Evolutionary conservation across 2,329 filamentous ascomycete species (phyloP).

Genomic region (Xylariaceae sp.): DNA sequence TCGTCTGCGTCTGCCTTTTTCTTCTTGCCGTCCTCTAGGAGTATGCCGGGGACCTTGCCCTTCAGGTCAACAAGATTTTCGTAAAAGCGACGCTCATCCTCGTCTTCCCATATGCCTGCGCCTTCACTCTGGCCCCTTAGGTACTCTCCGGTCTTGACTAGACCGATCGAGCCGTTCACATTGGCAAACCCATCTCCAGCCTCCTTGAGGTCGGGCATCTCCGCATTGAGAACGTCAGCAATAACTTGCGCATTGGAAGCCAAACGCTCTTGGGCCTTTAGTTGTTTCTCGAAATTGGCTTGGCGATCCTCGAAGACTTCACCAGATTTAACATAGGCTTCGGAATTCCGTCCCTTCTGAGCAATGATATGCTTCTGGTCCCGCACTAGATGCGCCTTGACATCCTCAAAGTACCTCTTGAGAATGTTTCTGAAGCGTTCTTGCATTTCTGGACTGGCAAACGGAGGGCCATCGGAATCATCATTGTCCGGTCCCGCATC

Average conservation of each 20-base stretch:
- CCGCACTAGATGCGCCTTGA: constrained; percentile 80
- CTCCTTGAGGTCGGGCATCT: constrained; percentile 91
- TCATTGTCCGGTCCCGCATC: constrained; percentile 46
- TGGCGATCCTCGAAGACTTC: constrained; percentile 98
- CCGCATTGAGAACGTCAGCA: constrained; percentile 78
- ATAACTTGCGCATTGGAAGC: constrained; percentile 85
- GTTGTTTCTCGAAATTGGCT: constrained; percentile 87
- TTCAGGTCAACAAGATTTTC: constrained; percentile 94
- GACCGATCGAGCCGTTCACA: constrained; percentile 74
- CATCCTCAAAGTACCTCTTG: constrained; percentile 84
- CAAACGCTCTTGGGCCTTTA: constrained; percentile 87
- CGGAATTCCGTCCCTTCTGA: constrained; percentile 90
- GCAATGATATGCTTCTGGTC: constrained; percentile 84
- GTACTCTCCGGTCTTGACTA: constrained; percentile 92
- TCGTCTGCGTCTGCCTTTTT: constrained; percentile 82
- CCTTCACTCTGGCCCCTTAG: constrained; percentile 84
- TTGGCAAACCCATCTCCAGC: constrained; percentile 63
- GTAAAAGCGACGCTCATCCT: constrained; percentile 96
- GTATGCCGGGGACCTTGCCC: constrained; percentile 87
- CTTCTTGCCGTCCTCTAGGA: constrained; percentile 92
- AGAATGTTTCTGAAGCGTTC: constrained; percentile 83
- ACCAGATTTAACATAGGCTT: constrained; percentile 96
- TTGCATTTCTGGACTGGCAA: constrained; percentile 71
- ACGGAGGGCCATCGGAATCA: constrained; percentile 60
- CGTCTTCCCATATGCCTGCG: constrained; percentile 96